Conservation (phyloP, 768 basidiomycete genomes). For the Leccinum obscurum region DNA sequence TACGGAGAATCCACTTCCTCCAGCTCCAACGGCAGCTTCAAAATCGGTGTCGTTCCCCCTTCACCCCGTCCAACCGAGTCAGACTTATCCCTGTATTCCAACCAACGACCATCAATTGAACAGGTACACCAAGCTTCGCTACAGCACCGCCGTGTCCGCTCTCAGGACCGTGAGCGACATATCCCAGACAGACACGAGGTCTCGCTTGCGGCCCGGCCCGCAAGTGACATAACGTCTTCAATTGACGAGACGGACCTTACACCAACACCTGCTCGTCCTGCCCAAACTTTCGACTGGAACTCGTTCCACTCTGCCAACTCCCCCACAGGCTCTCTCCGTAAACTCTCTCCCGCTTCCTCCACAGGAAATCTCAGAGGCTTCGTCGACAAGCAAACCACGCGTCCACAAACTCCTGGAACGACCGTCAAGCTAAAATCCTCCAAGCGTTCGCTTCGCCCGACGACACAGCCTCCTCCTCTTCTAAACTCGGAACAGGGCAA, state of each 20-base stretch:
- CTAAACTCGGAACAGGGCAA: constrained; percentile 23
- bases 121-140: constrained; percentile 15
- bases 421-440: constrained; percentile 18
- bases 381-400: constrained; percentile 22
- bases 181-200: constrained; percentile 34
- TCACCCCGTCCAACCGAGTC: constrained; percentile 25
- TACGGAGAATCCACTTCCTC: constrained; percentile 9
- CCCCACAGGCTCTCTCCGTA: constrained; percentile 14
- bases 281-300: constrained; percentile 18
- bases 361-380: constrained; percentile 32
- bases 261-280: constrained; percentile 23
- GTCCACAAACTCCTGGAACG: constrained; percentile 4
- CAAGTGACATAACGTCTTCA: constrained; percentile 20
- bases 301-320: constrained; percentile 12
- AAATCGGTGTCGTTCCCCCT: constrained; percentile 33
- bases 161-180: constrained; percentile 30
- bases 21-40: constrained; percentile 26
- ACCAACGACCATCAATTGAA: constrained; percentile 16
- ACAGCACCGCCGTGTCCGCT: constrained; percentile 32
- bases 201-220: constrained; percentile 33
- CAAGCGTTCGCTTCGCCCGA: constrained; percentile 26
- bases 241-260: constrained; percentile 31
- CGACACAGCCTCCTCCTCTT: constrained; percentile 32
- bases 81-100: constrained; percentile 12
- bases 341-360: constrained; percentile 34